Evolutionary conservation across 208 protist species (phyloP).

Genomic region (Leishmania braziliensis): DNA sequence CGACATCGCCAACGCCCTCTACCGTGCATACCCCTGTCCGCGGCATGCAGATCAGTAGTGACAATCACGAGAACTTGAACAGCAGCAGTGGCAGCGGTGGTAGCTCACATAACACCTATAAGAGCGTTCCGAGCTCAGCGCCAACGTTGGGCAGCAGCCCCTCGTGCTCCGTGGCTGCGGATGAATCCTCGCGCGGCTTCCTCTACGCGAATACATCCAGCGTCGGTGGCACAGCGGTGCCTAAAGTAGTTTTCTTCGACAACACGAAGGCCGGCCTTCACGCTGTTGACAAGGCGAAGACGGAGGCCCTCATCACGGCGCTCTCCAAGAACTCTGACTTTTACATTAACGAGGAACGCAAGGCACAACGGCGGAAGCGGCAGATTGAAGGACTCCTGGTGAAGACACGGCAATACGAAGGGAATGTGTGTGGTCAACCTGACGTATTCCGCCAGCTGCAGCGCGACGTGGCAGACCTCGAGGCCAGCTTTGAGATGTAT

Average conservation of each 20-base stretch:
- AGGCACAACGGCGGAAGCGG: conserved; percentile 40
- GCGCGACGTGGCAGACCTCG: conserved; percentile 24
- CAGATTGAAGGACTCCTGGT: conserved; percentile 42
- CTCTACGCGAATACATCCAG: neutral
- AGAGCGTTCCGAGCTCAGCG: neutral
- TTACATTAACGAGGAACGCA: conserved; percentile 76
- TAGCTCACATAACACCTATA: neutral
- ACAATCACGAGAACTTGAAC: neutral
- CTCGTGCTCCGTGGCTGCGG: neutral
- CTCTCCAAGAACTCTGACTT: conserved; percentile 61
- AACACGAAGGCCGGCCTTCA: conserved; percentile 78
- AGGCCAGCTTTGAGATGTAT: conserved; percentile 38
- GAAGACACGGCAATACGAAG: conserved; percentile 40
- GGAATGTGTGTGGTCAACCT: conserved; percentile 10
- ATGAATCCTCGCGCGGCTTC: neutral
- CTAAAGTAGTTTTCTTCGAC: conserved; percentile 44
- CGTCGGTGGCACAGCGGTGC: neutral
- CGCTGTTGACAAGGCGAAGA: conserved; percentile 56
- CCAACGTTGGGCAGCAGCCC: neutral
- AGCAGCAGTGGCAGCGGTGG: neutral
- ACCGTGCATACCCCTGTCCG: neutral
- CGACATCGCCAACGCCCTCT: too few species aligned
- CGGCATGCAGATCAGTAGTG: too few species aligned
- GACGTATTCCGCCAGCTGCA: conserved; percentile 25
- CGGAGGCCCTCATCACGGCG: conserved; percentile 53